Evolutionary conservation across 495 filamentous ascomycete genomes (phyloP), one percentile per base, ranked within the genome.

Genomic region (Podospora appendiculata): DNA sequence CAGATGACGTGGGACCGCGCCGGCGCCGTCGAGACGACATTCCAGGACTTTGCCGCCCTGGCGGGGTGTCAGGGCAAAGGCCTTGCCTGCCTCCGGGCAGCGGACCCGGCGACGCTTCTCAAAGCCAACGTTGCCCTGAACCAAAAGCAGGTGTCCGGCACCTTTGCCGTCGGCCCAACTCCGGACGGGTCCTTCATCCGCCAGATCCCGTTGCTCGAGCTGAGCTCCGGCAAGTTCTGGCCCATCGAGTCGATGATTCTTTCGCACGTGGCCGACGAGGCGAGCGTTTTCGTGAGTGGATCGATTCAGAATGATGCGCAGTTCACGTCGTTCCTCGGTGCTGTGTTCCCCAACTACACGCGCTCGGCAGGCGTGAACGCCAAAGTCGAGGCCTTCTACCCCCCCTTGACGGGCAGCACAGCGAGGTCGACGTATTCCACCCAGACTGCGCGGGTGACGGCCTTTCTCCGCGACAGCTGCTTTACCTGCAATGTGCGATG

Each of bases 251-350:
- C 69, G 8, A 34, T 73, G 17, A 64, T 76, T 13, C 46, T 77
- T 2, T 67, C 65, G 9, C 73, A 76, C 47, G 63, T 66, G 14
- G 56, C 67, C 13, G 65, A 75, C 43, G 73, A 75, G 58, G 49
- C 66, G 17, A 61, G 59, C 7, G 48, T 71, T 8, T 73, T 75
- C 45, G 66, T 69, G 2, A 59, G 58, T 47, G 65, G 68, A 47
- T 61, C 74, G 58, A 70, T 81, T 19, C 72, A 67, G 18, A 77
- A 77, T 16, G 72, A 80, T 39, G 68, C 70, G 17, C 69, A 80
- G 47, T 81, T 81, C 65, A 70, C 70, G 38, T 62, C 56, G n/a
- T 78, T 72, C 56, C 57, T 79, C 19, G 66, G 75, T 38, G 56
- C 66, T 34, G 53, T 72, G 16, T 73, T 73, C 19, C 67, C 69